phyloP scores from a whole-genome alignment of 2,329 filamentous ascomycete species.

The Stromatinia cepivora region DNA sequence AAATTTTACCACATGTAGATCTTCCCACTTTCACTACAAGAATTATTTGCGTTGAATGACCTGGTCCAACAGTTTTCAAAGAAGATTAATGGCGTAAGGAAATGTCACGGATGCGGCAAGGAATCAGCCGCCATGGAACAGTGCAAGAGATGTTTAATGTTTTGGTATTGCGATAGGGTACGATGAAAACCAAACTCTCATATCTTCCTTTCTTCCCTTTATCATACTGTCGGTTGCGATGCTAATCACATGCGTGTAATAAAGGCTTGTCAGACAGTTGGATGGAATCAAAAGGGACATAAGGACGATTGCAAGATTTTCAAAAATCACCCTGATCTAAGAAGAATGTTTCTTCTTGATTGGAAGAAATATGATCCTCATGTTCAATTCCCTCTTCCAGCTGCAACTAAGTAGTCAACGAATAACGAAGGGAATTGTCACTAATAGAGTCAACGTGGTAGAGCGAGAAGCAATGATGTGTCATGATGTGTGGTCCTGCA shows the following conservation, averaged over 20 bases:
- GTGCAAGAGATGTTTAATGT: constrained; percentile 33
- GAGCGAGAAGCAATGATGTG: too few species aligned
- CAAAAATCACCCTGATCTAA: constrained; percentile 36
- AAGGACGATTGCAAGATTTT: constrained; percentile 38
- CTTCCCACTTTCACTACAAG: constrained; percentile 29
- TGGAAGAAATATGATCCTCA: constrained; percentile 35
- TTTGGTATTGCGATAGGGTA: constrained; percentile 39
- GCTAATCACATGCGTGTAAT: constrained; percentile 21
- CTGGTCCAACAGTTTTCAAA: constrained; percentile 32
- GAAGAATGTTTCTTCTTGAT: constrained; percentile 34
- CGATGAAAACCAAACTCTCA: background rate
- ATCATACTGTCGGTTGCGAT: constrained; percentile 10
- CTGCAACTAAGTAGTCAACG: background rate
- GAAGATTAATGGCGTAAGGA: constrained; percentile 30
- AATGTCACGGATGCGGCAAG: constrained; percentile 32
- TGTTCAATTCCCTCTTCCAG: constrained; percentile 32
- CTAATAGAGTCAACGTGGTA: too few species aligned
- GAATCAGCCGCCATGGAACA: constrained; percentile 27
- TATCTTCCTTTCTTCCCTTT: background rate
- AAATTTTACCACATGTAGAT: constrained; percentile 23
- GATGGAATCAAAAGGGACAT: constrained; percentile 39
- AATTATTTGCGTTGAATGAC: constrained; percentile 30
- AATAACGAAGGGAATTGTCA: background rate
- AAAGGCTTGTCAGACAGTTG: constrained; percentile 35
- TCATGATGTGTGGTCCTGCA: background rate